These are phyloP conservation scores for Gossypium bickii DNA, from an alignment of 345 rosid species.

Conservation along the genomic window DNA sequence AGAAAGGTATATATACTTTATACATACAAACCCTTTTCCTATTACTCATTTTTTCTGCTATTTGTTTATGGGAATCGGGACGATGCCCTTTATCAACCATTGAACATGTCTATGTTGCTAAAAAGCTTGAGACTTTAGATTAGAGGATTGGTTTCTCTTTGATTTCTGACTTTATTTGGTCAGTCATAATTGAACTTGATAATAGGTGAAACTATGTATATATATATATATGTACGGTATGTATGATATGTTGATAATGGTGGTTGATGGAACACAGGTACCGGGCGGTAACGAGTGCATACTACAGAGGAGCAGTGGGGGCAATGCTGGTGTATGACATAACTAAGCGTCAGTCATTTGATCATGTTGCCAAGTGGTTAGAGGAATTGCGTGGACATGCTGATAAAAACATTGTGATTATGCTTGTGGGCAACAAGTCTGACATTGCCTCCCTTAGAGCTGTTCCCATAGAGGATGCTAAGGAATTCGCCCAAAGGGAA, in stretches of 20 bases:
- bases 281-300: constrained; percentile 30
- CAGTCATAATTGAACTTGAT: neutral
- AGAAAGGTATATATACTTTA: constrained; percentile 18
- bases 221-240: neutral
- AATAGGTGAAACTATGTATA: no score
- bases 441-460: constrained; percentile 25
- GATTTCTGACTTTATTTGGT: neutral
- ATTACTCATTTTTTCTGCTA: neutral
- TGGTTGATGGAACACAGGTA: constrained; percentile 14
- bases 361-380: constrained; percentile 27
- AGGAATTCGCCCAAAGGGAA: constrained; percentile 28
- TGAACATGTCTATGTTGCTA: neutral
- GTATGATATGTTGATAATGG: neutral
- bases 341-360: constrained; percentile 28
- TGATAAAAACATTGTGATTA: constrained; percentile 28
- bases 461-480: constrained; percentile 26
- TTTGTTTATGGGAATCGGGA: neutral
- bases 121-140: neutral
- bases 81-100: neutral
- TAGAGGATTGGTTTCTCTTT: neutral
- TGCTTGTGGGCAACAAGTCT: constrained; percentile 27
- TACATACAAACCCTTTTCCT: neutral
- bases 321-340: constrained; percentile 25
- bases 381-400: constrained; percentile 30
- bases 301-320: constrained; percentile 32